Evolutionary conservation across 306 rosid genomes (phyloP), one percentile per base, ranked within the genome.

Genomic region (Castanea crenata): DNA sequence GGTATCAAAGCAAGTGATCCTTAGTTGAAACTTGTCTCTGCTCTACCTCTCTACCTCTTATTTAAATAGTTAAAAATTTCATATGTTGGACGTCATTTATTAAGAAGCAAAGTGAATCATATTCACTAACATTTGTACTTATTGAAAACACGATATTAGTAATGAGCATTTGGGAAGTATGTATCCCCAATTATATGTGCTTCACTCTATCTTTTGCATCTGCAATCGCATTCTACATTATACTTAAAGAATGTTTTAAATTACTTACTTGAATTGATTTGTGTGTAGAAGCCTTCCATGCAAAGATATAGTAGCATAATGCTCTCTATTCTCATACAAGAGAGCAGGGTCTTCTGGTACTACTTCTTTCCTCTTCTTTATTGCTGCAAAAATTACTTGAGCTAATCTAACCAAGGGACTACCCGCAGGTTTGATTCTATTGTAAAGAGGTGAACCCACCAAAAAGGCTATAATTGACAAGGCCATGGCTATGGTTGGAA

Each of bases 391-490:
- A 31, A 85, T 69, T 3, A 92, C 98, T 71, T 89, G 94, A 31
- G 83, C 80, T 81, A 94, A 76, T 73, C 98, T 84, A 69, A 94
- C 85, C 83, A 94, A 59, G 3, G 98, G 96, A 71, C 97, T 94
- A 0, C 98, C 97, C 41, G 76, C 87, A 4, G 91, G 89, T 49
- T 90, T 88, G 0, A 86, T 21, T 74, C 77, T 82, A 18, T 70
- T 89, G 61, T 92, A 90, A 15, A 94, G 86, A 12, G 92, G 93
- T 11, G 88, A 84, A 7, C 97, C 98, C 54, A 85, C 34, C 2
- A 92, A 76, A 78, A 92, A 94, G 49, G 85, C 81, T n/a, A 89
- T n/a, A 18, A 90, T 69, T 4, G 97, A 94, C 23, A 94, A 52
- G 9, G 87, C 35, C 98, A 92, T 92, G 62, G 35, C 35, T 32